Percentiles rank a stretch among this genome's conserved stretches.
Evolutionary conservation across 768 basidiomycete genomes (phyloP).

Genomic region (Suillus bovinus): DNA sequence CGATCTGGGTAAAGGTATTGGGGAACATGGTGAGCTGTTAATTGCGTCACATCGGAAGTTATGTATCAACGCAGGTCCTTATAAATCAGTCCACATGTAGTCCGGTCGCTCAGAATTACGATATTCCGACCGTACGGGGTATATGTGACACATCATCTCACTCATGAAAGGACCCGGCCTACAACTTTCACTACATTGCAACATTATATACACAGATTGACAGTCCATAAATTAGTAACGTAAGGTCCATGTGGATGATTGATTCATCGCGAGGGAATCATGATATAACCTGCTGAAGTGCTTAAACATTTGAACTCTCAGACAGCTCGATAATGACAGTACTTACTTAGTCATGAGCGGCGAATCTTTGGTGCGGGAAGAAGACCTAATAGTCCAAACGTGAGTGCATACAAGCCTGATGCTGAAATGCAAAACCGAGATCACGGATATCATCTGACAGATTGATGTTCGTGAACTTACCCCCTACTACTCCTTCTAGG

Average conservation of each 20-base stretch:
- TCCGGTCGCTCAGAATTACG: background rate
- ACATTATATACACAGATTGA: too few relatives aligned
- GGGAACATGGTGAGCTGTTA: constrained; percentile 19
- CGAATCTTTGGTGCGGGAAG: constrained; percentile 63
- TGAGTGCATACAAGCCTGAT: constrained; percentile 65
- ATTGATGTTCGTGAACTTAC: constrained; percentile 36
- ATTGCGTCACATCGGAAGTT: background rate
- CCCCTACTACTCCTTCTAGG: constrained; percentile 60
- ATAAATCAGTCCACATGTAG: background rate
- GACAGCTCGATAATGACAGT: too few relatives aligned
- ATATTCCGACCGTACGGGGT: background rate
- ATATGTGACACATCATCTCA: background rate
- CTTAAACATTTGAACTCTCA: background rate
- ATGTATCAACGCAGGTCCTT: background rate
- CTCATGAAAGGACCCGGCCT: background rate
- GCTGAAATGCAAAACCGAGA: constrained; percentile 40
- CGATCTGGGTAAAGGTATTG: constrained; percentile 59
- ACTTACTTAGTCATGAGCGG: constrained; percentile 30
- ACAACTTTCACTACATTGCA: background rate
- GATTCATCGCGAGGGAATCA: background rate
- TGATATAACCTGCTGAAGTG: background rate
- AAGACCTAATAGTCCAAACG: constrained; percentile 74
- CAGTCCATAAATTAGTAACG: constrained; percentile 1
- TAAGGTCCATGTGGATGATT: background rate
- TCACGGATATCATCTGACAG: background rate